Percentiles rank a stretch among this genome's conserved stretches.
Conservation (phyloP, 139 green algal genomes). For the Nannochloris sp. region DNA sequence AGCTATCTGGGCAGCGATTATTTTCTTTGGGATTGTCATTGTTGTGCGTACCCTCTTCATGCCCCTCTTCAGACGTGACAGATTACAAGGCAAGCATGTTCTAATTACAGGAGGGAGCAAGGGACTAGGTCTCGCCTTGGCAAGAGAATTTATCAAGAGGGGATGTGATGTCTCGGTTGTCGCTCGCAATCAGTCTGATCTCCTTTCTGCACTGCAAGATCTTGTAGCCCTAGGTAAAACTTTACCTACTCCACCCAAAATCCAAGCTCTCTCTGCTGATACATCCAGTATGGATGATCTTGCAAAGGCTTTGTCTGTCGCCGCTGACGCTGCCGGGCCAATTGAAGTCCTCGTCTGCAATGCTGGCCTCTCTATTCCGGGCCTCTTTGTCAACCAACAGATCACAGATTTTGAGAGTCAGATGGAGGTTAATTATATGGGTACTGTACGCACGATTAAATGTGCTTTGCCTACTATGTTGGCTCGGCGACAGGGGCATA, state of each 20-base stretch:
- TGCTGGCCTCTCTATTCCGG: conserved; percentile 53
- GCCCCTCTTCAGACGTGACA: not conserved
- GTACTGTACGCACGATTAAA: conserved; percentile 49
- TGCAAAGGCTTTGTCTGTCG: not conserved
- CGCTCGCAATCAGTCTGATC: conserved; percentile 43
- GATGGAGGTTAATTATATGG: conserved; percentile 79
- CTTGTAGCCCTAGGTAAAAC: not conserved
- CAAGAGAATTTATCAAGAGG: conserved; percentile 21
- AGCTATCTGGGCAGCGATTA: no score
- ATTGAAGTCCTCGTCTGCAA: conserved; percentile 64
- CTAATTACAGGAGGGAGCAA: conserved; percentile 71
- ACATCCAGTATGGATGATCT: conserved; percentile 5
- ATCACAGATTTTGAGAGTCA: conserved; percentile 32
- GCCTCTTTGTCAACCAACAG: conserved; percentile 59
- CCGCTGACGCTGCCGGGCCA: conserved; percentile 30
- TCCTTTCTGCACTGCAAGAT: conserved; percentile 33
- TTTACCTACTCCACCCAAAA: not conserved
- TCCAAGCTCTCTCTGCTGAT: conserved; percentile 19
- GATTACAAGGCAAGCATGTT: conserved; percentile 55
- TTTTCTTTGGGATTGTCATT: no score
- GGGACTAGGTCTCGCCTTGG: conserved; percentile 58
- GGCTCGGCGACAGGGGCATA: conserved; percentile 42
- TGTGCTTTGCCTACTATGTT: conserved; percentile 63
- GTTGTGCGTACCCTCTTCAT: no score
- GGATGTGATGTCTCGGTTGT: conserved; percentile 49